Conservation (phyloP, 2,329 filamentous ascomycete species). For the Lithohypha guttulata region DNA sequence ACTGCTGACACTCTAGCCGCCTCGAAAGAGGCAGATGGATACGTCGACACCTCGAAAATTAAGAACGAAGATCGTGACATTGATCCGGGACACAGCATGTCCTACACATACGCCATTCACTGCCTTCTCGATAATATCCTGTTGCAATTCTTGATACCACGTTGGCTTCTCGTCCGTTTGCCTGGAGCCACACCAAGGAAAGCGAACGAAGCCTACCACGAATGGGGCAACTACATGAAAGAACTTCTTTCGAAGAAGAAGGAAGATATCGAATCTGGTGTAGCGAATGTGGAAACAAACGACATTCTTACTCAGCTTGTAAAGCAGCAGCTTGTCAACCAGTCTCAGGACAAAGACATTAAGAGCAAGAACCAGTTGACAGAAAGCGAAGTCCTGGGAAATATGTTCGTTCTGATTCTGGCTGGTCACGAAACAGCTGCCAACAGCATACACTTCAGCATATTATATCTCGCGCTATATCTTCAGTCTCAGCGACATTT, state of each 20-base stretch:
- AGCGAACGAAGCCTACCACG: slow-evolving; percentile 45
- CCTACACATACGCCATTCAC: slow-evolving; percentile 53
- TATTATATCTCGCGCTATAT: slow-evolving; percentile 57
- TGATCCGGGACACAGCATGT: slow-evolving; percentile 48
- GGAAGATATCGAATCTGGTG: slow-evolving; percentile 31
- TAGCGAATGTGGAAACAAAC: slow-evolving; percentile 34
- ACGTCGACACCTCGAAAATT: slow-evolving; percentile 25
- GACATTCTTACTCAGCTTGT: slow-evolving; percentile 48
- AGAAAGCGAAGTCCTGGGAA: slow-evolving; percentile 19
- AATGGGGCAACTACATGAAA: slow-evolving; percentile 60
- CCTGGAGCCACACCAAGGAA: slow-evolving; percentile 43
- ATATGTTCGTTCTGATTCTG: slow-evolving; percentile 45
- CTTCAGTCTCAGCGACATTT: slow-evolving; percentile 53
- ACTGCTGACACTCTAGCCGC: slow-evolving; percentile 39
- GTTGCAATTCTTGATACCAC: slow-evolving; percentile 49
- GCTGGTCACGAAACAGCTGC: slow-evolving; percentile 76
- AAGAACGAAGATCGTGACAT: slow-evolving; percentile 21
- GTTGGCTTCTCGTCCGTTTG: slow-evolving; percentile 41
- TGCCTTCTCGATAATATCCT: slow-evolving; percentile 54
- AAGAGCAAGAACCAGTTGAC: slow-evolving; percentile 24
- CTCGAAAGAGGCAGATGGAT: slow-evolving; percentile 35
- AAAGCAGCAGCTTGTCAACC: slow-evolving; percentile 29
- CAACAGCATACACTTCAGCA: slow-evolving; percentile 60
- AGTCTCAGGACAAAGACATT: slow-evolving; percentile 14
- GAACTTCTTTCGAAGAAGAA: slow-evolving; percentile 57